Base-by-base conservation (phyloP, 352 stramenopile genomes). In the Phytophthora tubulina region DNA sequence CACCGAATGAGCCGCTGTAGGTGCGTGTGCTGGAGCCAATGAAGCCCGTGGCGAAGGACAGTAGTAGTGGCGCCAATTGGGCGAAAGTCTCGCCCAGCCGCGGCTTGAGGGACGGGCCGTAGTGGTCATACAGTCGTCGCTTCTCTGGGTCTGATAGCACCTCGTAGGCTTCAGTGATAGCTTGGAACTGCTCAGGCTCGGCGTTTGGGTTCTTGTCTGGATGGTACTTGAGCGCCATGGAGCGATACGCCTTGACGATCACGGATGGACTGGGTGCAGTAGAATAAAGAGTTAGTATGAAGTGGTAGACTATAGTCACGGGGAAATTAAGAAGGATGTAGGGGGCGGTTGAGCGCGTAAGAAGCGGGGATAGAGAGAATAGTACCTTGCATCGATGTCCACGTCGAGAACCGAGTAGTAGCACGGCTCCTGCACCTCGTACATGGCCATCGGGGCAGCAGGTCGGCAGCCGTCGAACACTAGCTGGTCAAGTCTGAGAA, bases 211-310 rank as follows among this genome's bases (percentile, higher is more conserved):
- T 99, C 81, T 99, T 99, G 80, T 99, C 97, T 3, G 97, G 97
- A 63, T 99, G 96, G n/a, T 97, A 92, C 78, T 98, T 92, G 35
- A 98, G 84, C 63, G 90, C 93, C 59, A 98, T 82, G 50, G 87
- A 86, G 53, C 98, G 97, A 76, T 99, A 99, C 4, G 97, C 94
- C 52, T 94, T 91, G 71, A 98, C 98, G 57, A 99, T 98, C 50
- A 97, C 94, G 6, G 97, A 81, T 33, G 95, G 75, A 69, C 87
- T 99, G 38, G 17, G 4, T 45, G 7, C 27, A 27, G 27, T 39
- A 42, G 3, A 64, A 71, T 49, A 50, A 35, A 59, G 17, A 60
- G 30, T 45, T 45, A 45, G 38, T 56, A 41, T n/a, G 15, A 15
- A 21, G 21, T 21, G 39, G 13, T 58, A 42, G 56, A 63, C 55